Base-by-base conservation (phyloP, 2,329 filamentous ascomycete genomes). In the Fusarium succisae region DNA sequence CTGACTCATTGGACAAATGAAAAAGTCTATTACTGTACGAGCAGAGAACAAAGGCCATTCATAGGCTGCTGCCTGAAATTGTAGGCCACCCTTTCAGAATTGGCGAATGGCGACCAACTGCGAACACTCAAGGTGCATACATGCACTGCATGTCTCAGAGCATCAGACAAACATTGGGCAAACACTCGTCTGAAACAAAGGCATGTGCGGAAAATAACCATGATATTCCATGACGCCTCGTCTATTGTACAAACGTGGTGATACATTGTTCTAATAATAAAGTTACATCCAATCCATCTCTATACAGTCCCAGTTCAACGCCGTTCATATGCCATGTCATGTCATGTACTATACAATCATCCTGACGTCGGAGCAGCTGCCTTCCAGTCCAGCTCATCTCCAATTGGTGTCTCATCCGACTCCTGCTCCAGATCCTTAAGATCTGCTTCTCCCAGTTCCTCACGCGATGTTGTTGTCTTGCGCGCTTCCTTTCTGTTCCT, bases 401-500 rank as follows among this genome's bases (percentile, higher is more conserved):
- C 66, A 26, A 76, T 37, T 0, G 69, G 74, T 18, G 62, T 48
- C 6, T 77, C 72, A 28, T 77, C 71, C 9, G 65, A 63, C 53
- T 77, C 77, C 3, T 73, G 68, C 28, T 75, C 70, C 18, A 66
- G 53, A 14, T 65, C 68, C 17, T 73, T 60, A 1, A 70, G 57
- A 3, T 76, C 66, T 9, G 61, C 65, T n/a, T 77, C 68, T 24
- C 59, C 60, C 11, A 74, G 50, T 14, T 63, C 71, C 14, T 70
- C 63, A 13, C 74, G 70, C 10, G 51, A 50, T n/a, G 63, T 59
- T 18, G 68, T 54, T 12, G 55, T 73, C 41, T 64, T 64, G n/a
- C 63, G 53, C 3, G 78, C 80, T 41, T 73, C 57, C 6, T 35
- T 14, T 47, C 82, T 76, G 68, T 70, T 70, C 15, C 14, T 69